phyloP scores from a whole-genome alignment of 2,329 filamentous ascomycete species.

The Fusarium sublunatum region DNA sequence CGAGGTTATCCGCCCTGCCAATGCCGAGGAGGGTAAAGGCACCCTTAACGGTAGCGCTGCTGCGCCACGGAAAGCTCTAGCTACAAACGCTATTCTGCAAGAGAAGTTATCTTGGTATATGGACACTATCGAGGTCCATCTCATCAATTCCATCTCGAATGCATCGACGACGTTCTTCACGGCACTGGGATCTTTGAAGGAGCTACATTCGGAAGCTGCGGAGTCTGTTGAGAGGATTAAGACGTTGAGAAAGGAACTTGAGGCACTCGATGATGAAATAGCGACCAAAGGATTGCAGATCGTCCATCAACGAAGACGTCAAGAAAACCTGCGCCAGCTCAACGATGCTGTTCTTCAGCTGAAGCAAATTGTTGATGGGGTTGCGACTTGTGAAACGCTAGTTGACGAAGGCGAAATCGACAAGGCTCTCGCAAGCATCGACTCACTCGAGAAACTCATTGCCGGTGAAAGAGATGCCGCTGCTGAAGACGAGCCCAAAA shows the following conservation, averaged over 20 bases:
- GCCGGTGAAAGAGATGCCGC: conserved; percentile 70
- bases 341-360: conserved; percentile 87
- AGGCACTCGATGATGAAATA: conserved; percentile 86
- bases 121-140: conserved; percentile 97
- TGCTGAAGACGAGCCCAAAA: conserved; percentile 46
- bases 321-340: conserved; percentile 86
- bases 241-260: conserved; percentile 79
- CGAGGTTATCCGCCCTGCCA: conserved; percentile 83
- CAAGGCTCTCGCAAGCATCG: conserved; percentile 80
- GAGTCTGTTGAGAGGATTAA: conserved; percentile 92
- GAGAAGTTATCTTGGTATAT: conserved; percentile 99
- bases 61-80: conserved; percentile 81
- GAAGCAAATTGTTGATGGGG: conserved; percentile 78
- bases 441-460: conserved; percentile 82
- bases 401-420: conserved; percentile 89
- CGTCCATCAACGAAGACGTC: conserved; percentile 81
- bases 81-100: conserved; percentile 96
- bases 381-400: conserved; percentile 80
- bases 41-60: conserved; percentile 67
- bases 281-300: conserved; percentile 86
- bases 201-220: conserved; percentile 90
- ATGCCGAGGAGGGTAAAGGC: conserved; percentile 66
- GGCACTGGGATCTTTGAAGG: conserved; percentile 87
- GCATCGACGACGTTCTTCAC: conserved; percentile 97
- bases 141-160: conserved; percentile 95